These are phyloP conservation scores for Cladosporium velox DNA, from an alignment of 2,329 filamentous ascomycete genomes.

Conservation along the genomic window DNA sequence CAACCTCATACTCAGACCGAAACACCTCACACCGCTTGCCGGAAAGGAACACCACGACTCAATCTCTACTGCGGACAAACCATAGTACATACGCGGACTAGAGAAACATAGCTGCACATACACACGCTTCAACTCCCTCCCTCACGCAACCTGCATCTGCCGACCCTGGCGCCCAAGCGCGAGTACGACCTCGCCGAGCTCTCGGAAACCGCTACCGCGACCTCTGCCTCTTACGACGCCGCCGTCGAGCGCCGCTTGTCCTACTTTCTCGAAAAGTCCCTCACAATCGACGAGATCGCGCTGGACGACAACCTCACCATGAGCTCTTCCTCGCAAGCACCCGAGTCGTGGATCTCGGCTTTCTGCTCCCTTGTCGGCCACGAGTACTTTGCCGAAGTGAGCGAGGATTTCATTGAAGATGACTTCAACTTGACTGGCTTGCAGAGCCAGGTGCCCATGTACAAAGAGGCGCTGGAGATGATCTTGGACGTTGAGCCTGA, in stretches of 20 bases:
- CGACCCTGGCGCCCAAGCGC: conserved; percentile 18
- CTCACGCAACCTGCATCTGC: background rate
- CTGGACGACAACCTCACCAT: conserved; percentile 39
- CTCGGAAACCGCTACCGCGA: conserved; percentile 17
- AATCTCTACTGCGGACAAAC: background rate
- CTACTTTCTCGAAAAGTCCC: conserved; percentile 35
- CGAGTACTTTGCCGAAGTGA: conserved; percentile 98
- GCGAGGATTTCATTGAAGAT: conserved; percentile 99
- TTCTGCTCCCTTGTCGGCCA: conserved; percentile 95
- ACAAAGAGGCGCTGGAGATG: conserved; percentile 99
- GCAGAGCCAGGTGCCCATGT: conserved; percentile 94
- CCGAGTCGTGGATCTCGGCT: conserved; percentile 95
- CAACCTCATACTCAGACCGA: background rate
- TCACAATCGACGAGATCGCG: conserved; percentile 26
- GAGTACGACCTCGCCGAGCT: conserved; percentile 18
- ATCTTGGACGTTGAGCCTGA: conserved; percentile 97
- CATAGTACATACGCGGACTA: conserved; percentile 25
- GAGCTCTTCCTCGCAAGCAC: conserved; percentile 60
- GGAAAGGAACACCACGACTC: background rate
- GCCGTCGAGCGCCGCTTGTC: conserved; percentile 28
- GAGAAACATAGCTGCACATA: conserved; percentile 5
- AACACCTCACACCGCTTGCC: conserved; percentile 5
- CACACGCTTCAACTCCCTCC: background rate
- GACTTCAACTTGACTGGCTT: conserved; percentile 98
- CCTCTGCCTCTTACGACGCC: conserved; percentile 12